phyloP scores from a whole-genome alignment of 441 rosid genomes.

The Adansonia grandidieri region DNA sequence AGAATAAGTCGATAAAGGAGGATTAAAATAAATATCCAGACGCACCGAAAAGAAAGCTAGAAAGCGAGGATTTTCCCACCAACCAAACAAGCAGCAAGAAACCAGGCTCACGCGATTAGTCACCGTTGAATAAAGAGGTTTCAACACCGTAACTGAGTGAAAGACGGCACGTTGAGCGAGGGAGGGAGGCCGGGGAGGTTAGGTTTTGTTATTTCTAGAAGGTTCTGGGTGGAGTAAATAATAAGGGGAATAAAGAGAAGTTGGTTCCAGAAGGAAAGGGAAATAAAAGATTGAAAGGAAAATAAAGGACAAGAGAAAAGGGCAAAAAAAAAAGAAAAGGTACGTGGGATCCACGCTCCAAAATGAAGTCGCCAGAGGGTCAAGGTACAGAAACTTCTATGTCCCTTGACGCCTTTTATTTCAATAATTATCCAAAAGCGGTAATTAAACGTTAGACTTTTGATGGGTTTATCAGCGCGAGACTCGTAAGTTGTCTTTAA shows the following conservation, averaged over 20 bases:
- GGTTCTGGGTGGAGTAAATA: slow-evolving; percentile 58
- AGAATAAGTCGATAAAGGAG: too few species aligned
- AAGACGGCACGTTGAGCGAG: slow-evolving; percentile 27
- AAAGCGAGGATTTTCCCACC: slow-evolving; percentile 22
- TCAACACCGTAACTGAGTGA: not conserved
- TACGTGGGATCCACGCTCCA: slow-evolving; percentile 35
- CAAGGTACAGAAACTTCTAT: slow-evolving; percentile 52
- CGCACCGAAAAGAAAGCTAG: not conserved
- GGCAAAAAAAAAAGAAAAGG: slow-evolving; percentile 10
- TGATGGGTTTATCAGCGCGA: not conserved
- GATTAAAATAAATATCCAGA: too few species aligned
- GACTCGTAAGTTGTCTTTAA: not conserved
- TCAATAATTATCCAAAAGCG: not conserved
- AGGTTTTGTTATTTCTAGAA: slow-evolving; percentile 71
- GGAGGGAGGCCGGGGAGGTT: not conserved
- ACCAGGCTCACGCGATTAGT: not conserved
- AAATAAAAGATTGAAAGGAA: slow-evolving; percentile 19
- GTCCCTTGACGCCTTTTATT: not conserved
- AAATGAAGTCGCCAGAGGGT: slow-evolving; percentile 48
- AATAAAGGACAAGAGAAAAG: not conserved
- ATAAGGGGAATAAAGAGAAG: slow-evolving; percentile 40
- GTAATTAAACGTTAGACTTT: not conserved
- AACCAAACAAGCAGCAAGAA: slow-evolving; percentile 35
- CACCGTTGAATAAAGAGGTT: slow-evolving; percentile 13
- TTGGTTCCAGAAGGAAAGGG: slow-evolving; percentile 56